These are phyloP conservation scores for Rhizoclosmatium globosum DNA, from an alignment of 192 early-diverging fungal genomes.

Conservation along the genomic window DNA sequence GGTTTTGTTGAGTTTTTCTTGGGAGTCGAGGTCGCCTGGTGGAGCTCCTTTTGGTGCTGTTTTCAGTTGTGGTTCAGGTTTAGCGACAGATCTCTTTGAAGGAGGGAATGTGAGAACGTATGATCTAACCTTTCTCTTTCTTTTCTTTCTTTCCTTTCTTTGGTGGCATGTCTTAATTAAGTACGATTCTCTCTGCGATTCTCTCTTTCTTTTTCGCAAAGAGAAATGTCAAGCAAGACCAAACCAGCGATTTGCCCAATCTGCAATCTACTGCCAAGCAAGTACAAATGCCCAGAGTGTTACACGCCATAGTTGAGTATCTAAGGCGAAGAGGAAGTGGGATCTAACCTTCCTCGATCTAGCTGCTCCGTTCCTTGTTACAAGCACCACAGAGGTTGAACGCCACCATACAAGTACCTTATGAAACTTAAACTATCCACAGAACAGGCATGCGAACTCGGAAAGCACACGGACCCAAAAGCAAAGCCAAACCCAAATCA, in stretches of 20 bases:
- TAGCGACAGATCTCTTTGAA: too few species aligned
- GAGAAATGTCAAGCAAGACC: too few species aligned
- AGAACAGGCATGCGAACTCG: too few species aligned
- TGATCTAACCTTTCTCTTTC: neutral
- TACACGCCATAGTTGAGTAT: slow-evolving; percentile 3
- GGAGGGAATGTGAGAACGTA: too few species aligned
- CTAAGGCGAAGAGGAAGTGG: neutral
- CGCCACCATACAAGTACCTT: neutral
- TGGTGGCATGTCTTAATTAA: too few species aligned
- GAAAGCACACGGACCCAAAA: too few species aligned
- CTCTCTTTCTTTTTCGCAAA: too few species aligned
- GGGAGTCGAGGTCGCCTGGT: slow-evolving; percentile 33
- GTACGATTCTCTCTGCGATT: too few species aligned
- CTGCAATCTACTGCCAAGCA: neutral
- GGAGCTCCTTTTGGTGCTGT: neutral
- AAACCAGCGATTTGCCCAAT: too few species aligned
- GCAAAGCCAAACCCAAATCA: neutral
- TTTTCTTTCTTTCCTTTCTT: neutral
- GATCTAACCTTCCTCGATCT: neutral
- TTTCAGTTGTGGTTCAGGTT: too few species aligned
- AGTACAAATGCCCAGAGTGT: slow-evolving; percentile 16
- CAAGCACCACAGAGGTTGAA: slow-evolving; percentile 13
- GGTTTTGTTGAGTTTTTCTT: slow-evolving; percentile 55
- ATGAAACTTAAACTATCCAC: neutral
- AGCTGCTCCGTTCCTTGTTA: slow-evolving; percentile 19